Conservation (phyloP, 805 yeast species). For the Pichia cabralensis region DNA sequence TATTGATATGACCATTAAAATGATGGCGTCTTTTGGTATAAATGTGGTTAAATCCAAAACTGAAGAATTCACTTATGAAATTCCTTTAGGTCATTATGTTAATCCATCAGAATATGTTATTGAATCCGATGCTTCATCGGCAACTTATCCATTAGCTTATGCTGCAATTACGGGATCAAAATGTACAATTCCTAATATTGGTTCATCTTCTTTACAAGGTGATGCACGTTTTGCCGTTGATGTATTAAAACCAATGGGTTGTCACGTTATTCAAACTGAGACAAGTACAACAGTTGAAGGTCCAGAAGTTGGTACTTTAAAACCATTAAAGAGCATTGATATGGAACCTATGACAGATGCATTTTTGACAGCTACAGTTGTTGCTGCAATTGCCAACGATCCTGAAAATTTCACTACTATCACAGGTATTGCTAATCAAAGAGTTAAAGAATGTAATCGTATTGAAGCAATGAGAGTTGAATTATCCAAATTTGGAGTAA, state of each 20-base stretch:
- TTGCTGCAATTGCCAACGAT: constrained; percentile 75
- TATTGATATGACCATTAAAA: constrained; percentile 92
- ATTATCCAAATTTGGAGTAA: constrained; percentile 83
- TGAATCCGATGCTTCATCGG: constrained; percentile 96
- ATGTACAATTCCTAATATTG: constrained; percentile 91
- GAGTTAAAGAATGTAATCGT: constrained; percentile 95
- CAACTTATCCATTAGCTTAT: constrained; percentile 94
- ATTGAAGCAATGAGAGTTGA: constrained; percentile 90
- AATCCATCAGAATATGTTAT: constrained; percentile 82
- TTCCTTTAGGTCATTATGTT: constrained; percentile 72
- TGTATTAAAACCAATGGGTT: constrained; percentile 92
- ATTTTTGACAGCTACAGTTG: constrained; percentile 90
- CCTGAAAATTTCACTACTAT: constrained; percentile 58
- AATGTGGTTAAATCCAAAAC: constrained; percentile 57
- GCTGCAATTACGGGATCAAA: constrained; percentile 94
- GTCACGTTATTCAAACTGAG: constrained; percentile 71
- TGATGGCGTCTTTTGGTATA: constrained; percentile 90
- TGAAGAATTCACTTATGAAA: constrained; percentile 78
- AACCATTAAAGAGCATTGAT: constrained; percentile 68
- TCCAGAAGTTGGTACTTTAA: constrained; percentile 60
- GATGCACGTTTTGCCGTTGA: constrained; percentile 95
- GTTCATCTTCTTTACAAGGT: constrained; percentile 86
- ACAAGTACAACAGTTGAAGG: constrained; percentile 90
- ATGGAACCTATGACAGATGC: constrained; percentile 99
- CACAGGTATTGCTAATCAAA: constrained; percentile 94